phyloP scores from a whole-genome alignment of 2,329 filamentous ascomycete species.

The Colletotrichum gloeosporioides region DNA sequence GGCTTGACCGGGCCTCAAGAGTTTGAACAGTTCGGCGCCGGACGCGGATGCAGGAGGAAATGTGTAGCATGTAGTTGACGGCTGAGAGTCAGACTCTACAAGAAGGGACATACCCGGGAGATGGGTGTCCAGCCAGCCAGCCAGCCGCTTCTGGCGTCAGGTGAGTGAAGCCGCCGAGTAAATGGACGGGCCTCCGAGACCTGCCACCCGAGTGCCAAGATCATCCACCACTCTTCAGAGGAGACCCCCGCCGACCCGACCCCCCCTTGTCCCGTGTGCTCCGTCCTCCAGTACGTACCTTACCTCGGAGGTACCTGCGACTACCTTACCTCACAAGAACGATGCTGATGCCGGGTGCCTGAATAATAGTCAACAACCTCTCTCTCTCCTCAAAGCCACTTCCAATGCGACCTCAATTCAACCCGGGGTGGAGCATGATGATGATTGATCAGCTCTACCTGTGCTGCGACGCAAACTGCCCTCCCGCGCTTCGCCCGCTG shows the following conservation, averaged over 20 bases:
- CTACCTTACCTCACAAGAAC: background rate
- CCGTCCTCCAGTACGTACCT: background rate
- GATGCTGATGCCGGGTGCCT: background rate
- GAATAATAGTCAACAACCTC: background rate
- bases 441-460: background rate
- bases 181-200: background rate
- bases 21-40: background rate
- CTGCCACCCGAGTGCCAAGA: background rate
- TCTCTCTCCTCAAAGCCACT: background rate
- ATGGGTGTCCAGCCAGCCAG: background rate
- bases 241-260: background rate
- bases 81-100: background rate
- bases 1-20: background rate
- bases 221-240: background rate
- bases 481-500: background rate
- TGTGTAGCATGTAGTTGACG: background rate
- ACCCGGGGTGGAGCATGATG: background rate
- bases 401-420: constrained; percentile 1
- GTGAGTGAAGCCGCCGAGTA: background rate
- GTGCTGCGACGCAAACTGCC: background rate
- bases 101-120: background rate
- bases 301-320: background rate
- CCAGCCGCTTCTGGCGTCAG: background rate
- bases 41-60: background rate
- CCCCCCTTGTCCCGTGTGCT: background rate